These are phyloP conservation scores for Peronospora belbahrii DNA, from an alignment of 352 stramenopile species.

Conservation along the genomic window DNA sequence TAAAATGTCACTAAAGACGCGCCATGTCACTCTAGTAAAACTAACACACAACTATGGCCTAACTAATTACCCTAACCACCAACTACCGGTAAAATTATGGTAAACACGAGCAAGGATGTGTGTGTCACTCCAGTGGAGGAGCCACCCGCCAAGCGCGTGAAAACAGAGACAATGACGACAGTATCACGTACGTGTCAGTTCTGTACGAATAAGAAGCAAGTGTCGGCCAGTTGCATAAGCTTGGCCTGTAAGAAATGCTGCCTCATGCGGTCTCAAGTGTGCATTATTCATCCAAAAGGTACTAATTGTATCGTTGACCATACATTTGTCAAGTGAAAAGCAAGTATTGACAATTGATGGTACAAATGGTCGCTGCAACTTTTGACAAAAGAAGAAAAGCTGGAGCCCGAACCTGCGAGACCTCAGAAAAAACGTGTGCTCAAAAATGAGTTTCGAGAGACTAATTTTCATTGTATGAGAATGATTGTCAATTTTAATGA, in stretches of 20 bases:
- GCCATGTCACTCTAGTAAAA: not conserved
- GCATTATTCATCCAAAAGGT: conserved; percentile 34
- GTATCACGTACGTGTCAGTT: conserved; percentile 27
- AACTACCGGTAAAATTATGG: conserved; percentile 1
- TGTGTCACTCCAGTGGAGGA: no score
- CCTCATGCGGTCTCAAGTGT: conserved; percentile 30
- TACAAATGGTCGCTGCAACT: no score
- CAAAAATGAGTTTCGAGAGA: conserved; percentile 77
- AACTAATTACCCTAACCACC: no score
- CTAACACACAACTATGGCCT: no score
- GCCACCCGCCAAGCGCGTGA: conserved; percentile 13
- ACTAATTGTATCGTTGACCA: not conserved
- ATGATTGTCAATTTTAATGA: not conserved
- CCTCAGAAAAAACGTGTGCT: conserved; percentile 39
- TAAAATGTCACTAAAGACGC: not conserved
- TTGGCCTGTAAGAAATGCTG: conserved; percentile 72
- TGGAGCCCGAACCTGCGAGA: conserved; percentile 7
- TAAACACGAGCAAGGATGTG: no score
- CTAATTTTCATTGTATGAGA: conserved; percentile 58
- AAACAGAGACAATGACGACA: conserved; percentile 5
- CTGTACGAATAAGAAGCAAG: conserved; percentile 41
- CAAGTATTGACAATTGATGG: conserved; percentile 3
- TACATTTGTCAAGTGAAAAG: conserved; percentile 12
- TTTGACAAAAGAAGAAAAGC: conserved; percentile 21
- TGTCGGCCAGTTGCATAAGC: conserved; percentile 32